Base-by-base conservation (phyloP, 352 stramenopile genomes). In the Ophiocytium majus region DNA sequence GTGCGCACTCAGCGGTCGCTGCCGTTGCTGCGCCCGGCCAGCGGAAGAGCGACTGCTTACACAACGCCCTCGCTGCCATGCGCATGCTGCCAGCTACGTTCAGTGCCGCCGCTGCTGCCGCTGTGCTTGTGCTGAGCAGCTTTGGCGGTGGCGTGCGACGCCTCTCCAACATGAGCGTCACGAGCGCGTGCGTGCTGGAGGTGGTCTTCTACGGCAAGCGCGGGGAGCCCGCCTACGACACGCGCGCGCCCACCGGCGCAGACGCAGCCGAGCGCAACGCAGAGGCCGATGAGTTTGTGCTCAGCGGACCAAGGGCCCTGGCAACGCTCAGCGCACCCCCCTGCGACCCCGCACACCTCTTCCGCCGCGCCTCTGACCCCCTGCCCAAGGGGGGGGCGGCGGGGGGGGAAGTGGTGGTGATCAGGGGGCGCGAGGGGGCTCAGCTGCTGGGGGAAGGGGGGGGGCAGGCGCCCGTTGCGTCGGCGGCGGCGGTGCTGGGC, bases 121-220 rank as follows among this genome's bases (percentile, higher is more conserved):
- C n/a, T n/a, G n/a, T n/a, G n/a, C n/a, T n/a, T n/a, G n/a, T n/a
- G n/a, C n/a, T n/a, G n/a, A n/a, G n/a, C 32, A 78, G 75, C 49
- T 81, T 81, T 43, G 75, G 75, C 36, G 75, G 75, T 9, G 75
- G 75, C 31, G 37, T 82, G 23, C 33, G 79, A 35, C 79, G 84
- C 9, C 49, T 87, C 0, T 50, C 83, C 64, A 87, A 87, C 80
- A 84, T 86, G 57, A 78, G 74, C 31, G 79, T 86, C 28, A 83
- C 76, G 31, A 74, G 81, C 19, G 84, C 84, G 19, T 57, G 79
- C 5, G 49, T 88, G 1, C 36, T 88, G 19, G 84, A 88, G 36
- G 57, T 86, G 0, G 64, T 88, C 10, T 66, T 88, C 33, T 88
- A 88, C 75, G 84, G 84, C 81, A 86, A 50, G 81, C 79, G 80